Evolutionary conservation across 768 basidiomycete genomes (phyloP).

Genomic region (Pleurotus djamor): DNA sequence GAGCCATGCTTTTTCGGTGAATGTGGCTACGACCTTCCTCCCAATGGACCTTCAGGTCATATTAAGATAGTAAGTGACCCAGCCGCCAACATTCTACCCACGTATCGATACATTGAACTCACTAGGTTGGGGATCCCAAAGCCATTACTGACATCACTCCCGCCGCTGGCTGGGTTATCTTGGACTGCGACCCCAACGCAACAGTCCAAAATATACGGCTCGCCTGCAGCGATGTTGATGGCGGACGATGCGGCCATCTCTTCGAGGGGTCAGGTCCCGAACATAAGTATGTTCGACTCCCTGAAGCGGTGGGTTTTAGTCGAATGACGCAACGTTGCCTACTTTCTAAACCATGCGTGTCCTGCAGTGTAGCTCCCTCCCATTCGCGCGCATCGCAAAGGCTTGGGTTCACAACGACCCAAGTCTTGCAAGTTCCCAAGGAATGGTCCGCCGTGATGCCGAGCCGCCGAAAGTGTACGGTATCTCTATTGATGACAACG

Average conservation of each 20-base stretch:
- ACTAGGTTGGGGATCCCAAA: no score
- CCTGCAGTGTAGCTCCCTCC: not conserved
- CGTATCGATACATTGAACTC: no score
- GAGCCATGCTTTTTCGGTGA: no score
- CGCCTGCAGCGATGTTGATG: not conserved
- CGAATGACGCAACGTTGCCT: not conserved
- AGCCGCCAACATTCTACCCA: no score
- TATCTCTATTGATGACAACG: slow-evolving; percentile 22
- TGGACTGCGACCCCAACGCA: not conserved
- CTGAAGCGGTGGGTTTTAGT: slow-evolving; percentile 38
- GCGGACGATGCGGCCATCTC: slow-evolving; percentile 32
- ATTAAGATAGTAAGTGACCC: no score
- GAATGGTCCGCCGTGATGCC: slow-evolving; percentile 21
- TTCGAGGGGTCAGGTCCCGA: slow-evolving; percentile 32
- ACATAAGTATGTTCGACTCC: slow-evolving; percentile 52
- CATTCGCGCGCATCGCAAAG: slow-evolving; percentile 25
- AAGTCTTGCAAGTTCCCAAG: slow-evolving; percentile 22
- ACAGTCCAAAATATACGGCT: not conserved
- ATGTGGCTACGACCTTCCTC: no score
- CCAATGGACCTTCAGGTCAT: no score
- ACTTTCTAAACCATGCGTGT: not conserved
- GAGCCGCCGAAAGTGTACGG: slow-evolving; percentile 25
- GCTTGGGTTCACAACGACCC: slow-evolving; percentile 34
- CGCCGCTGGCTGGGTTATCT: not conserved
- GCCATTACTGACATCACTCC: not conserved